These are phyloP conservation scores for Russula emetica DNA, from an alignment of 768 basidiomycete genomes.

Conservation along the genomic window DNA sequence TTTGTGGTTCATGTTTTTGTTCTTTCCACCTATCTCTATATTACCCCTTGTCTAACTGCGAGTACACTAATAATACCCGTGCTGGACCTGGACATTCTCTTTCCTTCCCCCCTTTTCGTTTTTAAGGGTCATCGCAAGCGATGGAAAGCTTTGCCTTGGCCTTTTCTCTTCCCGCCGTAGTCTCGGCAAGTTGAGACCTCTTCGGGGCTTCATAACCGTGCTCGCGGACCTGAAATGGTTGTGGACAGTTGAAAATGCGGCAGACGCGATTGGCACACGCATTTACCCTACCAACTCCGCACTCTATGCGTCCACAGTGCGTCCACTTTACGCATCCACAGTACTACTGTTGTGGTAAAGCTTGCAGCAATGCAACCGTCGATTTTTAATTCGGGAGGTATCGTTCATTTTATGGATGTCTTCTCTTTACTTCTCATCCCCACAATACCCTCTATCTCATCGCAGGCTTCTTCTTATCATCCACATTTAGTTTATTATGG, in stretches of 20 bases:
- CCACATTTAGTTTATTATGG: background rate
- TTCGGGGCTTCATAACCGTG: background rate
- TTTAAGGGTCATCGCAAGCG: background rate
- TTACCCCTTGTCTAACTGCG: conserved; percentile 20
- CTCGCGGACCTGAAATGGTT: background rate
- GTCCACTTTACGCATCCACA: background rate
- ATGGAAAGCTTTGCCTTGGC: background rate
- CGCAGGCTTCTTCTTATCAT: background rate
- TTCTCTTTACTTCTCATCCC: background rate
- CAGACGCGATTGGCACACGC: background rate
- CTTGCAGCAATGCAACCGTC: background rate
- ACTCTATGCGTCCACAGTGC: background rate
- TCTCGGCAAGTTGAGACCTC: background rate
- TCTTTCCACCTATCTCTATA: conserved; percentile 1
- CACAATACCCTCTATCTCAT: background rate
- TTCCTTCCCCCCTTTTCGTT: no score
- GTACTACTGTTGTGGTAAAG: background rate
- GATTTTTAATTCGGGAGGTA: background rate
- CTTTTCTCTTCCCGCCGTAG: background rate
- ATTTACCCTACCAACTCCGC: background rate
- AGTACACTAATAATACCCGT: conserved; percentile 30
- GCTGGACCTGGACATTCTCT: conserved; percentile 3
- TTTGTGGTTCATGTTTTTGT: background rate
- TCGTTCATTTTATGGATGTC: background rate
- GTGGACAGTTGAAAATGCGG: background rate